Evolutionary conservation across 2,329 filamentous ascomycete species (phyloP).

Genomic region (Colletotrichum sp.): DNA sequence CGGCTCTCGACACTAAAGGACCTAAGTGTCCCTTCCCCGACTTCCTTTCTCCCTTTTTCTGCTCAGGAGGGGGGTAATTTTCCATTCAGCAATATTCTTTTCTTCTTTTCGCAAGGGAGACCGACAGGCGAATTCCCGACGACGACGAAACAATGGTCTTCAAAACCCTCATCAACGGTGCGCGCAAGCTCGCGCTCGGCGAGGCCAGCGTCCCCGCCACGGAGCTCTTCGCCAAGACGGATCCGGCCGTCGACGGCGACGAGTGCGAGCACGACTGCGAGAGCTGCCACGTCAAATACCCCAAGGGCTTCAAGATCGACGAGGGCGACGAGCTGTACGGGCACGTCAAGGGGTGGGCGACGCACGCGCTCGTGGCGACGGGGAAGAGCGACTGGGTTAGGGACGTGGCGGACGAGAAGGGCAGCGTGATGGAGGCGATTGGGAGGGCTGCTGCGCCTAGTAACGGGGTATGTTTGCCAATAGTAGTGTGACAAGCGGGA

Average conservation of each 20-base stretch:
- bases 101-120: neutral
- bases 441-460: constrained; percentile 60
- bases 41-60: neutral
- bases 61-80: neutral
- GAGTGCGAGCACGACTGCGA: constrained; percentile 90
- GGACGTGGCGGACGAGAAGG: constrained; percentile 87
- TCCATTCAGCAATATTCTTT: neutral
- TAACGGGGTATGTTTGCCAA: constrained; percentile 65
- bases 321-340: constrained; percentile 83
- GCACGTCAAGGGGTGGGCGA: constrained; percentile 83
- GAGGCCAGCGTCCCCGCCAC: constrained; percentile 26
- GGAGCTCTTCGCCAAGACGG: constrained; percentile 75
- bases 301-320: constrained; percentile 74
- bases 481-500: no score
- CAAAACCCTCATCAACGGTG: constrained; percentile 42
- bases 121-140: neutral
- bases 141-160: constrained; percentile 45
- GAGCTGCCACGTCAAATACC: constrained; percentile 79
- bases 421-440: constrained; percentile 82
- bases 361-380: constrained; percentile 92
- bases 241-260: constrained; percentile 81
- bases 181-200: constrained; percentile 37
- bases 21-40: neutral
- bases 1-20: neutral
- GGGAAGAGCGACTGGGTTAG: constrained; percentile 94